Evolutionary conservation across 23 red algal species (phyloP), one percentile per base, ranked within the genome.

Genomic region (Porphyridium purpureum): DNA sequence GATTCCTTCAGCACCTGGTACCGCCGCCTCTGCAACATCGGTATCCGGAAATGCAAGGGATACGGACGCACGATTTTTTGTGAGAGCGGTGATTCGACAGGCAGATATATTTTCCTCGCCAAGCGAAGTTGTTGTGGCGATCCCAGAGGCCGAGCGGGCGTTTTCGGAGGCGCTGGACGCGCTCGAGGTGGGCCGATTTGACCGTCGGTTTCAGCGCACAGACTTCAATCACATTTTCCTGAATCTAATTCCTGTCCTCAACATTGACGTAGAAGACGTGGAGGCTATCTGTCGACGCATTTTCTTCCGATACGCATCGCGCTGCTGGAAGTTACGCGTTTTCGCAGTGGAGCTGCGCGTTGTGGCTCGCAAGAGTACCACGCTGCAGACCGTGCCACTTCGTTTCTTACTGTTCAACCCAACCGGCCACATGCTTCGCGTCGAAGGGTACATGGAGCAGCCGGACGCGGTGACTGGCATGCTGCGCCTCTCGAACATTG

Each of bases 141-240:
- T 98, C 44, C 90, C 90, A 2, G 90, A 98, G 61, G 90, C 80
- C 17, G 90, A 98, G 47, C 54, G 74, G 15, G 86, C 72, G 1
- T 98, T 98, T 67, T 71, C 75, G 34, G 90, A 83, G 47, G 79
- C 77, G 21, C 60, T 98, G 55, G 90, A 98, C 61, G 90, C 90
- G 2, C 63, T 98, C 8, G 90, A 98, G 74, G 74, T 83, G 72
- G 90, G 75, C 19, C 63, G 73, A n/a, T 98, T 78, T 44, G 78
- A 98, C 53, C 60, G 80, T 32, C 20, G 79, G 29, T 86, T 98
- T 35, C 79, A 80, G 0, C 60, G 69, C 3, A 86, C 90, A 11
- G 90, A 98, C 24, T 86, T 85, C 60, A 98, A 98, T 33, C 90
- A 98, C 55, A 60, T 98, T 32, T 98, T 98, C 46, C 42, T 98